Evolutionary conservation across 2,329 filamentous ascomycete genomes (phyloP).

Genomic region (Diaporthe caulivora): DNA sequence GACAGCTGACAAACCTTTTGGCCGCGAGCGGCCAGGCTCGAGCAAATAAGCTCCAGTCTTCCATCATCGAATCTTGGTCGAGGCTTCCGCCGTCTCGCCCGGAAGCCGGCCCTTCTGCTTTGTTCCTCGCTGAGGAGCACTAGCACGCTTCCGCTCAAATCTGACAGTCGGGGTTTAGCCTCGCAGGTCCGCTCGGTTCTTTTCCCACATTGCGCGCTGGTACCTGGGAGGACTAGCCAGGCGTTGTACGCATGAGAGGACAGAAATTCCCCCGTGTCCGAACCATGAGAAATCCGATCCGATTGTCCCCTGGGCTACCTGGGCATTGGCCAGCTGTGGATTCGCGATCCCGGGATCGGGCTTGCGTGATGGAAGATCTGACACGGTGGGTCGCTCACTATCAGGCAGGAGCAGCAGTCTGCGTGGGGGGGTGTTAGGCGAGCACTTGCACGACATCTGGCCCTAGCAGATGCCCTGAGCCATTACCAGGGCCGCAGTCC

Average conservation of each 20-base stretch:
- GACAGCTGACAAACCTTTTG: background rate
- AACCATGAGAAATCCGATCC: conserved; percentile 23
- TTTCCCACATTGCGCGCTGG: background rate
- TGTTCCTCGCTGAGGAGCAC: background rate
- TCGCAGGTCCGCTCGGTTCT: conserved; percentile 19
- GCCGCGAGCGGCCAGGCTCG: background rate
- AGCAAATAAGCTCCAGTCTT: conserved; percentile 24
- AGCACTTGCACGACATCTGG: conserved; percentile 1
- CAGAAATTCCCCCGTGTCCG: conserved; percentile 7
- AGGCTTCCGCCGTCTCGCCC: conserved; percentile 4
- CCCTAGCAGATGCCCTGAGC: conserved; percentile 7
- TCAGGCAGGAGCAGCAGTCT: background rate
- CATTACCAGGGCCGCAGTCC: background rate
- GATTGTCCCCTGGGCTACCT: background rate
- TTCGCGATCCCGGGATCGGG: conserved; percentile 39
- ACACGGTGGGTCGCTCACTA: background rate
- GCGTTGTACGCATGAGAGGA: background rate
- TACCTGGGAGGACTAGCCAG: background rate
- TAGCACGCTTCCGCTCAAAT: background rate
- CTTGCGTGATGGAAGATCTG: conserved; percentile 37
- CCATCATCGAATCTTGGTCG: conserved; percentile 19
- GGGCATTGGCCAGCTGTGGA: conserved; percentile 7
- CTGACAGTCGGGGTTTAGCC: conserved; percentile 1
- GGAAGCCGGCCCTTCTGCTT: conserved; percentile 3
- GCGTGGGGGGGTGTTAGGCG: background rate